phyloP scores from a whole-genome alignment of 192 early-diverging fungal genomes.

The Coemansia sp. region DNA sequence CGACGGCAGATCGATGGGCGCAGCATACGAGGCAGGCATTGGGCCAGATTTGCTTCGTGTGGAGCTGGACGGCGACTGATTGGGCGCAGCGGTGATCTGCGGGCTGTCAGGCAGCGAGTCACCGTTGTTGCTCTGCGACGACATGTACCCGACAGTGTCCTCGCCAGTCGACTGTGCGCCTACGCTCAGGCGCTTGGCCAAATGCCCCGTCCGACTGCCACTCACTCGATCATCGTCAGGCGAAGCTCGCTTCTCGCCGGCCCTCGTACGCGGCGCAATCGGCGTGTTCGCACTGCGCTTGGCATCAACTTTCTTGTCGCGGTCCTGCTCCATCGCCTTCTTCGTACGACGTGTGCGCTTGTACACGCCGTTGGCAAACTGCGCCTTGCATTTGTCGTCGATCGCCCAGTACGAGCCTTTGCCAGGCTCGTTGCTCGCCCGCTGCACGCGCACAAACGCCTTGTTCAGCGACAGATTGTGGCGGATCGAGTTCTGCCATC shows the following conservation, averaged over 20 bases:
- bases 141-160: constrained; percentile 53
- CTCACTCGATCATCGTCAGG: constrained; percentile 27
- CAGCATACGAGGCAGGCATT: constrained; percentile 7
- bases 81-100: too few species aligned
- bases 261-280: not conserved
- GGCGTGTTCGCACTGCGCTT: constrained; percentile 7
- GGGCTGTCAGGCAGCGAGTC: constrained; percentile 7
- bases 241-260: constrained; percentile 37
- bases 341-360: constrained; percentile 62
- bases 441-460: constrained; percentile 84
- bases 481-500: constrained; percentile 97
- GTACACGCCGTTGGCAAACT: constrained; percentile 72
- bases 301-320: constrained; percentile 9
- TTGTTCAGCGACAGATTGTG: constrained; percentile 97
- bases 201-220: constrained; percentile 3
- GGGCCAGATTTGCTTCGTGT: constrained; percentile 21
- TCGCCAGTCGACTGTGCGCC: constrained; percentile 45
- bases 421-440: constrained; percentile 81
- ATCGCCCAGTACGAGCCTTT: constrained; percentile 97
- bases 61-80: constrained; percentile 14
- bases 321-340: constrained; percentile 52
- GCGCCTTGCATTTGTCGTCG: constrained; percentile 64
- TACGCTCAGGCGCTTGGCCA: constrained; percentile 20
- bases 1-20: constrained; percentile 21
- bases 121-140: constrained; percentile 37